phyloP scores from a whole-genome alignment of 139 green algal species.

The Chlorella sp. region DNA sequence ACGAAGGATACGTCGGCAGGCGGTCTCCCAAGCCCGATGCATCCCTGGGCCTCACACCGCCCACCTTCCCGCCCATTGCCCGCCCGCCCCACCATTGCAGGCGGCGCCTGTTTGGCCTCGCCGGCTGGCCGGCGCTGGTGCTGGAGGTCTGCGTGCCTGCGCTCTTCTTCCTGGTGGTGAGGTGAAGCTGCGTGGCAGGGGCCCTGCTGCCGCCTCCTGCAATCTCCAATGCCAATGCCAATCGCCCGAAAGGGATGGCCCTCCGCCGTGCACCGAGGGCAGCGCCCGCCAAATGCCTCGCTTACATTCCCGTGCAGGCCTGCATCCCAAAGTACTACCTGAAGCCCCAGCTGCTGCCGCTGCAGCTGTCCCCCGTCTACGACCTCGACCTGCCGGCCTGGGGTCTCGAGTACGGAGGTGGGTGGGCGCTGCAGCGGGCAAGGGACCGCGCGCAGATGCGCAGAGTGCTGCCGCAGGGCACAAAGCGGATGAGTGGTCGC shows the following conservation, averaged over 20 bases:
- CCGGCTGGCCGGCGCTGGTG: constrained; percentile 41
- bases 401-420: constrained; percentile 55
- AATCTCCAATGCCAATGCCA: neutral
- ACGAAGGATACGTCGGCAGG: too few species aligned
- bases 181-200: neutral
- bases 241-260: too few species aligned
- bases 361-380: constrained; percentile 32
- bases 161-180: constrained; percentile 42
- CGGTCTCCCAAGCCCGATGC: too few species aligned
- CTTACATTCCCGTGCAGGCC: constrained; percentile 42
- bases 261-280: too few species aligned
- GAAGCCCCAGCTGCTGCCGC: constrained; percentile 35
- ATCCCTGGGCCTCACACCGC: too few species aligned
- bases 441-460: too few species aligned
- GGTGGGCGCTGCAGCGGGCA: too few species aligned
- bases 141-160: constrained; percentile 45
- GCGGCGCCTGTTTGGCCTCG: constrained; percentile 40
- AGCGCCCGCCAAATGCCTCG: too few species aligned
- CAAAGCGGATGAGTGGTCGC: too few species aligned
- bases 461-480: too few species aligned
- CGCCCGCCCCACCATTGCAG: constrained; percentile 1
- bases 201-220: neutral
- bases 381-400: constrained; percentile 43
- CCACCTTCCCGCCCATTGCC: too few species aligned
- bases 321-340: constrained; percentile 78